phyloP scores from a whole-genome alignment of 192 early-diverging fungal species.

The Globomyces pollinis-pini region DNA sequence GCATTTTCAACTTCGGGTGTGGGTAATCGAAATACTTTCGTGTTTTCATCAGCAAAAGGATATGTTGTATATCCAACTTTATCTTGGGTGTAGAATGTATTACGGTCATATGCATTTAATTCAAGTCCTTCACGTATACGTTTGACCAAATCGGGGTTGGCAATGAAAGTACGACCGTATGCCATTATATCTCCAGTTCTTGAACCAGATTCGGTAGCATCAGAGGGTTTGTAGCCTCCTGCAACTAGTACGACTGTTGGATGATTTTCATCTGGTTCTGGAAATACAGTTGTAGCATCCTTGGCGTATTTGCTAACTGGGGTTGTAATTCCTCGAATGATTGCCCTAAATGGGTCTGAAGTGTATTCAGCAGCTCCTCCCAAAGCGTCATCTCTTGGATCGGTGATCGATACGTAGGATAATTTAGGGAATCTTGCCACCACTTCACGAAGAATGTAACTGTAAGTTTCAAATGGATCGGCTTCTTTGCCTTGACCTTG shows the following conservation, averaged over 20 bases:
- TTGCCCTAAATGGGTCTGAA: conserved; percentile 4
- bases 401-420: conserved; percentile 20
- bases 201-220: conserved; percentile 15
- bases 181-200: conserved; percentile 32
- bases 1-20: too few species aligned
- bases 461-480: neutral
- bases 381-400: conserved; percentile 19
- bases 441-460: conserved; percentile 16
- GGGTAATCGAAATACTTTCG: too few species aligned
- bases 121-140: conserved; percentile 18
- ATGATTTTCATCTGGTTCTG: conserved; percentile 1
- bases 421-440: conserved; percentile 25
- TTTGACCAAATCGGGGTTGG: conserved; percentile 40
- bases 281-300: conserved; percentile 3
- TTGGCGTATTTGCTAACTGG: conserved; percentile 14
- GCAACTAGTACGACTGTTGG: conserved; percentile 7
- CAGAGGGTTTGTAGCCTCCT: conserved; percentile 25
- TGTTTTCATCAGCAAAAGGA: conserved; percentile 12
- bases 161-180: conserved; percentile 33
- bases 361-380: conserved; percentile 35
- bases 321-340: conserved; percentile 7
- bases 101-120: conserved; percentile 24
- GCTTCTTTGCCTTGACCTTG: neutral
- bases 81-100: conserved; percentile 24
- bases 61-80: conserved; percentile 29